phyloP scores from a whole-genome alignment of 2,329 filamentous ascomycete species.

The Thermothelomyces thermophilus region DNA sequence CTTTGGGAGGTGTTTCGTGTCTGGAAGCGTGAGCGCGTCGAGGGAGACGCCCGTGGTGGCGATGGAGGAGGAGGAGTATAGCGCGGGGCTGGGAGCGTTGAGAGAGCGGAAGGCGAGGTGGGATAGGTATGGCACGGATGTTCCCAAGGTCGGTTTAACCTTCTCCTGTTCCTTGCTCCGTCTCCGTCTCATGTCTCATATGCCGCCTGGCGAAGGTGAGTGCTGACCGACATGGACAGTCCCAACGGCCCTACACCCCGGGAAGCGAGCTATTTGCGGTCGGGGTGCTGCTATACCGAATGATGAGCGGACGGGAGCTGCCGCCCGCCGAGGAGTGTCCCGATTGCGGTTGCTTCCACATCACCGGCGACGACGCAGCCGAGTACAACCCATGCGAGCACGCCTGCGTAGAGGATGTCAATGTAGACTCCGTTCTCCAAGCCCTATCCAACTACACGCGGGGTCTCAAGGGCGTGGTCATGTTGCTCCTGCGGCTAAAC shows the following conservation, averaged over 20 bases:
- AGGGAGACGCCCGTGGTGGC: slow-evolving; percentile 23
- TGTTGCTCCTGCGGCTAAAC: slow-evolving; percentile 12
- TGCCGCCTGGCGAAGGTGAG: not conserved
- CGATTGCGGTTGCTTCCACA: slow-evolving; percentile 22
- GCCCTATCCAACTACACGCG: slow-evolving; percentile 26
- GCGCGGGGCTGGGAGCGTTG: slow-evolving; percentile 1
- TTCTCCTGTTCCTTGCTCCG: not conserved
- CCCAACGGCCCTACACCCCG: slow-evolving; percentile 31
- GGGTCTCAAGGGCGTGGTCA: slow-evolving; percentile 25
- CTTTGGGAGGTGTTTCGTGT: slow-evolving; percentile 36
- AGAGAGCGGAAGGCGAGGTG: slow-evolving; percentile 9
- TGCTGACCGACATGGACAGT: slow-evolving; percentile 15
- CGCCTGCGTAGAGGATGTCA: slow-evolving; percentile 25
- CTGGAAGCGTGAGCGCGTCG: slow-evolving; percentile 30
- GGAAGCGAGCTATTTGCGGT: slow-evolving; percentile 35
- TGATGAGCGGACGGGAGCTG: slow-evolving; percentile 34
- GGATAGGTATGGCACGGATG: slow-evolving; percentile 3
- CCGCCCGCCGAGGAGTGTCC: slow-evolving; percentile 28
- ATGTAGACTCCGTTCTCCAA: slow-evolving; percentile 28
- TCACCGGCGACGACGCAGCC: slow-evolving; percentile 9
- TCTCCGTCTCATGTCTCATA: not conserved
- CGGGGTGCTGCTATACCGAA: slow-evolving; percentile 34
- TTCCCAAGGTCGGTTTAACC: slow-evolving; percentile 2
- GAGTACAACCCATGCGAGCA: slow-evolving; percentile 10
- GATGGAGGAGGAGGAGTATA: slow-evolving; percentile 12